These are phyloP conservation scores for Xylaria digitata DNA, from an alignment of 2,329 filamentous ascomycete species.

Conservation along the genomic window DNA sequence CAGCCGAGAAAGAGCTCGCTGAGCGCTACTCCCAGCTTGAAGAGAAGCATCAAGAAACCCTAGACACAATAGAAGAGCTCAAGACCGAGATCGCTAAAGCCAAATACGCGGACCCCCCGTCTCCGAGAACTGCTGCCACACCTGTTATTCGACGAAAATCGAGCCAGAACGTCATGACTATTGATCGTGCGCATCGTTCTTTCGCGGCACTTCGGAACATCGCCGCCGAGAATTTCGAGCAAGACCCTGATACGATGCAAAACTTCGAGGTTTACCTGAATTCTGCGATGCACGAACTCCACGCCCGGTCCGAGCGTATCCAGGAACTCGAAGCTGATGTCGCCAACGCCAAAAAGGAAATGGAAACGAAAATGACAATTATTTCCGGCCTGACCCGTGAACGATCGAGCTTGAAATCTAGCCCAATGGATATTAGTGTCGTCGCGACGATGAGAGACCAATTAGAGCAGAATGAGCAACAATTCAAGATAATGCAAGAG, in stretches of 20 bases:
- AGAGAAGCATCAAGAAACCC: conserved; percentile 80
- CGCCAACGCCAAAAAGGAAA: conserved; percentile 86
- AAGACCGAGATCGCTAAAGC: conserved; percentile 87
- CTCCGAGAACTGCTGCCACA: conserved; percentile 71
- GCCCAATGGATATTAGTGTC: conserved; percentile 90
- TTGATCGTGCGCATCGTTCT: conserved; percentile 91
- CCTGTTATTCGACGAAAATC: conserved; percentile 93
- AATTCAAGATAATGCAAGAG: conserved; percentile 79
- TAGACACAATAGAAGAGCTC: conserved; percentile 89
- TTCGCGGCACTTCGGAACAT: conserved; percentile 91
- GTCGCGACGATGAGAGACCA: conserved; percentile 89
- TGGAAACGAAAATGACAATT: conserved; percentile 96
- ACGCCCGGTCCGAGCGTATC: conserved; percentile 86
- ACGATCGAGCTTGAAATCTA: conserved; percentile 84
- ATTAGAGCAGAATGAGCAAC: conserved; percentile 84
- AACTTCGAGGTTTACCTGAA: conserved; percentile 94
- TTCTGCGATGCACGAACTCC: conserved; percentile 90
- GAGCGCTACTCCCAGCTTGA: conserved; percentile 87
- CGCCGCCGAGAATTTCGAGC: conserved; percentile 85
- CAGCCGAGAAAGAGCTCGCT: conserved; percentile 76
- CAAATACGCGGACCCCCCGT: conserved; percentile 69
- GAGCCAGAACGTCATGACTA: conserved; percentile 86
- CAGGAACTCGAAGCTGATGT: conserved; percentile 90
- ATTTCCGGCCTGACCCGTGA: conserved; percentile 95
- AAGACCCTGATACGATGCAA: conserved; percentile 84